These are phyloP conservation scores for Lactarius sanguifluus DNA, from an alignment of 768 basidiomycete genomes.

Conservation along the genomic window DNA sequence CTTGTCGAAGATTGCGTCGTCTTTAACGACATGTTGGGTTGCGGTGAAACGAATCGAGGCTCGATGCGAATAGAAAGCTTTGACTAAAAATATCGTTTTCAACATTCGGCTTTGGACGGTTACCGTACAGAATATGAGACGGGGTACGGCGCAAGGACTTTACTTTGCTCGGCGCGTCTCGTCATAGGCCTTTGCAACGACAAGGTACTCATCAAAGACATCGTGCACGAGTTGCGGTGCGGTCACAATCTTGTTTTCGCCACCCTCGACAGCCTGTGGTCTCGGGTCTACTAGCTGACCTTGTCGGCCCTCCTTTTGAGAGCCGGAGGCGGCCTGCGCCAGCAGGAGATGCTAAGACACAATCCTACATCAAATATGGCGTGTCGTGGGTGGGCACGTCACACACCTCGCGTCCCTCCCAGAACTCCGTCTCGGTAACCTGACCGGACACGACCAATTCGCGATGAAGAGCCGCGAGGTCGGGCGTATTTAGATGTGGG, in stretches of 20 bases:
- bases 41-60: constrained; percentile 89
- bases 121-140: constrained; percentile 36
- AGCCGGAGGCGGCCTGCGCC: constrained; percentile 71
- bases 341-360: constrained; percentile 64
- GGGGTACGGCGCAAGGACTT: neutral
- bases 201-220: constrained; percentile 97
- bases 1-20: constrained; percentile 91
- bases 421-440: constrained; percentile 92
- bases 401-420: constrained; percentile 91
- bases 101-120: constrained; percentile 91
- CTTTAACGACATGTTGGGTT: constrained; percentile 79
- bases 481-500: constrained; percentile 68
- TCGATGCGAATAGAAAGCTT: constrained; percentile 90
- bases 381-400: constrained; percentile 23
- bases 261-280: constrained; percentile 78
- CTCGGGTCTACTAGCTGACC: constrained; percentile 87
- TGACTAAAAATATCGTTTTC: constrained; percentile 96
- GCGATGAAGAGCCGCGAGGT: constrained; percentile 77
- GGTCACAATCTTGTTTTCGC: constrained; percentile 85
- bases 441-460: constrained; percentile 84
- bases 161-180: constrained; percentile 88
- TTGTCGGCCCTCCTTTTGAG: constrained; percentile 75
- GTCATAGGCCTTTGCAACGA: constrained; percentile 86
- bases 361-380: constrained; percentile 33
- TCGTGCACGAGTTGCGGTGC: constrained; percentile 92